These are phyloP conservation scores for Hanseniaspora valbyensis DNA, from an alignment of 805 yeast species.

Conservation along the genomic window DNA sequence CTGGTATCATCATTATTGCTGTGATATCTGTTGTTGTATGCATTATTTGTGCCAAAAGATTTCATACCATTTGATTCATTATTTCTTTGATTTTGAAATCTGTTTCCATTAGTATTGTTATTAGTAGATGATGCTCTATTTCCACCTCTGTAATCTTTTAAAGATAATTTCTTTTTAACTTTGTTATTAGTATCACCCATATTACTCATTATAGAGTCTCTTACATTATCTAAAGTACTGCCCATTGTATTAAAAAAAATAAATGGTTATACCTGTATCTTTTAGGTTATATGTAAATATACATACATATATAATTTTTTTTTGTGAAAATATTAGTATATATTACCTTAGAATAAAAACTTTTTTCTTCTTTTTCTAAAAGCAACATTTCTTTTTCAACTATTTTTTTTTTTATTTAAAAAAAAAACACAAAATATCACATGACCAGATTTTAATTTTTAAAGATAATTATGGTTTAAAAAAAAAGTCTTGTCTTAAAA, in stretches of 20 bases:
- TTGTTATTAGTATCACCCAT: not conserved
- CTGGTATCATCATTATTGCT: not conserved
- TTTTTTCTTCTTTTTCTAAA: too few relatives aligned
- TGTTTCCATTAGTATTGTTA: not conserved
- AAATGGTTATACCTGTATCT: not conserved
- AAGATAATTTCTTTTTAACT: not conserved
- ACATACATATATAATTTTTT: too few relatives aligned
- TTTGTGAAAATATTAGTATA: too few relatives aligned
- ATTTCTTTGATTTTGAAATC: not conserved
- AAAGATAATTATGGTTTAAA: too few relatives aligned
- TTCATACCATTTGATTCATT: not conserved
- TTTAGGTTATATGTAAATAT: not conserved
- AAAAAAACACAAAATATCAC: too few relatives aligned
- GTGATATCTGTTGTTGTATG: not conserved
- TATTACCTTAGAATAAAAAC: too few relatives aligned
- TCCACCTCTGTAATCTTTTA: not conserved
- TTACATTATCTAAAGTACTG: not conserved
- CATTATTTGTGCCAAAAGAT: not conserved
- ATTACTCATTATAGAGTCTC: slow-evolving; percentile 11
- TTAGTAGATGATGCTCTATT: not conserved
- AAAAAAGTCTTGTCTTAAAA: too few relatives aligned
- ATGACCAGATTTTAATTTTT: too few relatives aligned
- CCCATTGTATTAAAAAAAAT: not conserved
- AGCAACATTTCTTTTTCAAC: too few relatives aligned
- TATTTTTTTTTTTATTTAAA: too few relatives aligned